phyloP scores from a whole-genome alignment of 1,284 basidiomycete genomes.

The Lentinula novae-zelandiae region DNA sequence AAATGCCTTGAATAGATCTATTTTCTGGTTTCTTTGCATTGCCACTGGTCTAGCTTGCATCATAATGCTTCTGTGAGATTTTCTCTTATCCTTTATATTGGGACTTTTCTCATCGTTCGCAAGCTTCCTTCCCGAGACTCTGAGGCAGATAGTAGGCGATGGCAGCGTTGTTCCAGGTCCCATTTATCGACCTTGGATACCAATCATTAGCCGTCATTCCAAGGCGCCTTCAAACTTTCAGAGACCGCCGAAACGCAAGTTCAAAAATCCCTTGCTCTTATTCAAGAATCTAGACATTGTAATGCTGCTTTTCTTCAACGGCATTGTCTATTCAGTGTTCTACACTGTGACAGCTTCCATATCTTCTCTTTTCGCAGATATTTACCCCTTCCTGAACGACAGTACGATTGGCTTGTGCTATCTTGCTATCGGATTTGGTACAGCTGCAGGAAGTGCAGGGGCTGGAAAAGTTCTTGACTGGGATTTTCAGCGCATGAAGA shows the following conservation, averaged over 20 bases:
- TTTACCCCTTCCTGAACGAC: slow-evolving; percentile 6
- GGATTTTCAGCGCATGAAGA: slow-evolving; percentile 47
- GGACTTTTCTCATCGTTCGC: not conserved
- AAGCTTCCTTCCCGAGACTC: slow-evolving; percentile 61
- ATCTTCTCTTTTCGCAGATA: slow-evolving; percentile 2
- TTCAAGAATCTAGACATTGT: slow-evolving; percentile 58
- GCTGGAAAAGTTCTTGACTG: slow-evolving; percentile 56
- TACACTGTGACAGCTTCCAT: slow-evolving; percentile 59
- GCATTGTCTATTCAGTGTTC: slow-evolving; percentile 55
- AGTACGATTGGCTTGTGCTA: slow-evolving; percentile 21
- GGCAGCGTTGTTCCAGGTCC: slow-evolving; percentile 44
- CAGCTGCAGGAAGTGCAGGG: slow-evolving; percentile 42
- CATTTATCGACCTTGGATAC: slow-evolving; percentile 52
- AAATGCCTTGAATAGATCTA: slow-evolving; percentile 39
- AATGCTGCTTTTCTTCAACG: slow-evolving; percentile 59
- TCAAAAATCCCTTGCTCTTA: slow-evolving; percentile 59
- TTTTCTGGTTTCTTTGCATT: slow-evolving; percentile 81
- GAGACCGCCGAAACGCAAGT: slow-evolving; percentile 18
- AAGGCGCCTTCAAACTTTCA: not conserved
- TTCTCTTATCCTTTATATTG: not conserved
- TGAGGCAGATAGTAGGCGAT: slow-evolving; percentile 51
- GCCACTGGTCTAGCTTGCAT: slow-evolving; percentile 50
- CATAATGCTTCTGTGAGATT: slow-evolving; percentile 50
- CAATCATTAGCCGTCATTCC: slow-evolving; percentile 40
- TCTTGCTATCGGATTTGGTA: slow-evolving; percentile 44